Evolutionary conservation across 768 basidiomycete genomes (phyloP), one percentile per base, ranked within the genome.

Genomic region (Hygrophoropsis aurantiaca): DNA sequence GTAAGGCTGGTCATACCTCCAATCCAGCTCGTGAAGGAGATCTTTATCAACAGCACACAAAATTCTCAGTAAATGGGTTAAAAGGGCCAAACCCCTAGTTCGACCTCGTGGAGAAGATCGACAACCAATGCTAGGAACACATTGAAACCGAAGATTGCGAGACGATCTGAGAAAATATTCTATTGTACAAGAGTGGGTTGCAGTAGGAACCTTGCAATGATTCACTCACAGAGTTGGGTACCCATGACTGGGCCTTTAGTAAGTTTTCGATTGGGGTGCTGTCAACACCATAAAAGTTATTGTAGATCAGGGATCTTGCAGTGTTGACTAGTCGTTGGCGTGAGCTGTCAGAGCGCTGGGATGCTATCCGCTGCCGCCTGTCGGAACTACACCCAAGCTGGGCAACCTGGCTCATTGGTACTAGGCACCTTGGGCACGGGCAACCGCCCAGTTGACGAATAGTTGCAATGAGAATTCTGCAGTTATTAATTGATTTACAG

Each of bases 391-490:
- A n/a, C 58, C 58, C 0, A 58, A n/a, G 4, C 7, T 30, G 5
- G 46, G 16, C 13, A 8, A 64, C 52, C 3, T 49, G 19, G 6
- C 27, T 37, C 36, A 52, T 36, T 8, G 35, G 21, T 4, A 59
- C 27, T 7, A 43, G 21, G 44, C 58, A 59, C 8, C 49, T 36
- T 10, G 58, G 58, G 32, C 58, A 59, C 2, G 50, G 58, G 35
- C 54, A 59, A 11, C 11, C 20, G 11, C 58, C 56, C 8, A 50
- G 13, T 19, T 58, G 42, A 7, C 52, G 30, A 18, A 58, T 45
- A 23, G 40, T 52, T 10, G 51, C 57, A 11, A 58, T 46, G 3
- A 57, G 26, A 3, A 47, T 39, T 33, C 56, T 58, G 35, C n/a
- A n/a, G n/a, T n/a, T 15, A 38, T 18, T 39, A 36, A 3, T 2